Conservation (phyloP, 2,329 filamentous ascomycete genomes). For the Bipolaris victoriae region DNA sequence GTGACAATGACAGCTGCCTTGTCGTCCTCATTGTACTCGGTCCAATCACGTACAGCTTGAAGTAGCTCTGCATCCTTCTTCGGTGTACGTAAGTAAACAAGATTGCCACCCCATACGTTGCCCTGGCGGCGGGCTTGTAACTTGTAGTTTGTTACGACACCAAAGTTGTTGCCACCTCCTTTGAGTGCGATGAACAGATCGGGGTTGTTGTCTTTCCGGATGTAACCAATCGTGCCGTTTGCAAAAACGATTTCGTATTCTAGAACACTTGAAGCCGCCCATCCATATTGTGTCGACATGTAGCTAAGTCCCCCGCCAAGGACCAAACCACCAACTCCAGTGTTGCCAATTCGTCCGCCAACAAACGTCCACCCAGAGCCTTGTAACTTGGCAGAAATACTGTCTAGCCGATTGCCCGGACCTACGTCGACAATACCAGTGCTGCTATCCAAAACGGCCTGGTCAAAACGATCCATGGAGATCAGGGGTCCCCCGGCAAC, state of each 20-base stretch:
- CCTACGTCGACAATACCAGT: constrained; percentile 40
- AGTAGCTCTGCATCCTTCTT: constrained; percentile 52
- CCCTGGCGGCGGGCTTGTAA: constrained; percentile 32
- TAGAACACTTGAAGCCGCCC: constrained; percentile 52
- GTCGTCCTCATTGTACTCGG: constrained; percentile 57
- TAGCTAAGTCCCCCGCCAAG: constrained; percentile 51
- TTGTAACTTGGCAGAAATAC: constrained; percentile 49
- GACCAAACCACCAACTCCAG: constrained; percentile 56
- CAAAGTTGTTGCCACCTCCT: constrained; percentile 51
- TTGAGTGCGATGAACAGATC: constrained; percentile 49
- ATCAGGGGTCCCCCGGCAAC: constrained; percentile 54
- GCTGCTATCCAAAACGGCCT: constrained; percentile 31
- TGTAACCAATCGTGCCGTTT: constrained; percentile 48
- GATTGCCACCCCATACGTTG: constrained; percentile 56
- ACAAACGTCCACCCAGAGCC: constrained; percentile 49
- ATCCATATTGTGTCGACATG: constrained; percentile 52
- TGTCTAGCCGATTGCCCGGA: constrained; percentile 43
- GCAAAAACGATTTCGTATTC: constrained; percentile 58
- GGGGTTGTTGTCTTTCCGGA: constrained; percentile 31
- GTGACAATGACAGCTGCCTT: constrained; percentile 44
- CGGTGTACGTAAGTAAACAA: constrained; percentile 50
- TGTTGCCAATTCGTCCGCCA: constrained; percentile 56
- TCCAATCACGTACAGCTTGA: constrained; percentile 61
- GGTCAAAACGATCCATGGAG: constrained; percentile 46
- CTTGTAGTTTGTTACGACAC: constrained; percentile 45